phyloP scores from a whole-genome alignment of 352 stramenopile species.

The Phytophthora pluvialis region DNA sequence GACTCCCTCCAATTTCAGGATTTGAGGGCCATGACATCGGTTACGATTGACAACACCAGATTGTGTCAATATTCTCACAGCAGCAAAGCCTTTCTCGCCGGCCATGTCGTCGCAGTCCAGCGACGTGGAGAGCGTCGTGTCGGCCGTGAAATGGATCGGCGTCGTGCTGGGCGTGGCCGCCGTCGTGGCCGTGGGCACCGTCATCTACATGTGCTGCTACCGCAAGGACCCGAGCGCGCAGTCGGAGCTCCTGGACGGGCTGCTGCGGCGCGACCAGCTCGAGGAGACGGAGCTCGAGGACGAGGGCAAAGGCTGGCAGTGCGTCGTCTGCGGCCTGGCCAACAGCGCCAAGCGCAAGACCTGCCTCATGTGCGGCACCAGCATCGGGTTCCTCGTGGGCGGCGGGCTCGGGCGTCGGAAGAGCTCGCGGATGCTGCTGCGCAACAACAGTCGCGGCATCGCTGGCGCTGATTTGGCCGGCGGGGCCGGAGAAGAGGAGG shows the following conservation, averaged over 20 bases:
- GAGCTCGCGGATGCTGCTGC: conserved; percentile 62
- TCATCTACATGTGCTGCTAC: conserved; percentile 67
- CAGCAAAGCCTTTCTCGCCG: conserved; percentile 9
- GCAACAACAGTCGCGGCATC: conserved; percentile 37
- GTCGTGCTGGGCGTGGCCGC: conserved; percentile 40
- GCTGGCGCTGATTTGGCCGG: conserved; percentile 6
- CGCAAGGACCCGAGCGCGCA: conserved; percentile 16
- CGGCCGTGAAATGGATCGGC: conserved; percentile 47
- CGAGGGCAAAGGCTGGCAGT: conserved; percentile 69
- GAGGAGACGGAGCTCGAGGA: conserved; percentile 59
- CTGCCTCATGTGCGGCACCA: conserved; percentile 78
- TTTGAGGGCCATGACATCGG: too few relatives aligned
- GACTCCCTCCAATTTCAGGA: too few relatives aligned
- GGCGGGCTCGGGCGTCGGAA: conserved; percentile 46
- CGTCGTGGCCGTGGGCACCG: conserved; percentile 28
- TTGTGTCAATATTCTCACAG: too few relatives aligned
- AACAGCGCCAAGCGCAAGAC: conserved; percentile 48
- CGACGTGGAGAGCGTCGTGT: conserved; percentile 42
- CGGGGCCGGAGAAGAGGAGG: conserved; percentile 16
- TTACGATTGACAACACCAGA: too few relatives aligned
- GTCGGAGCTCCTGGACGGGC: conserved; percentile 53
- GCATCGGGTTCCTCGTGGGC: conserved; percentile 42
- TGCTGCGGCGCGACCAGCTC: conserved; percentile 69
- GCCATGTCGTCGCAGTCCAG: conserved; percentile 28
- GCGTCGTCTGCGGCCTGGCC: conserved; percentile 70